Base-by-base conservation (phyloP, 208 protist species). In the Crithidia expoeki region DNA sequence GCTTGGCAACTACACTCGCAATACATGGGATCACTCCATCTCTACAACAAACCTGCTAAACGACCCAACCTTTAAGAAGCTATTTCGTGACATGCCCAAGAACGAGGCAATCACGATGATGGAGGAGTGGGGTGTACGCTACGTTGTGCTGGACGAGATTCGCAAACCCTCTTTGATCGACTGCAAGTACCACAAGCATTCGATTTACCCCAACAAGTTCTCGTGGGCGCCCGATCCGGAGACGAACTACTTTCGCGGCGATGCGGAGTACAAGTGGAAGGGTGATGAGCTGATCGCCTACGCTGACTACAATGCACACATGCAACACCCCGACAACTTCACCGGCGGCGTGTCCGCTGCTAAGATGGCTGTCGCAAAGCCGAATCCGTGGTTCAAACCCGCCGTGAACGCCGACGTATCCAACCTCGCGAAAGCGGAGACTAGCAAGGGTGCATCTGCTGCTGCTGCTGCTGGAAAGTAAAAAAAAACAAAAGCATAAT, bases 241-340 rank as follows among this genome's bases (percentile, higher is more conserved):
- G 57, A 93, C 82, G 33, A 90, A 94, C 74, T 72, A 81, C 46
- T 72, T 76, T 64, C 81, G 85, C 27, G 88, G 91, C 7, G 91
- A 96, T 62, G 83, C 84, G 4, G 91, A 96, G 67, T 93, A 68
- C 75, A 89, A 89, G 71, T 96, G 91, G 91, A 89, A 89, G 64
- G 85, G 87, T 21, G 76, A 88, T 34, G 85, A 94, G 62, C 83
- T 86, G 21, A 92, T 96, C 51, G 75, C 68, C 21, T 96, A 96
- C 76, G 66, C 12, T 21, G 74, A 80, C 23, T 90, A 90, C 78
- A 88, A 90, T 25, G 91, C 91, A 0, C 63, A 72, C 51, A 77
- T 77, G 46, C 70, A 74, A 38, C 69, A 81, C 38, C 67, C 74
- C 2, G 34, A 50, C 27, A 91, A 91, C 52, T 76, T 76, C 14